phyloP scores from a whole-genome alignment of 2,329 filamentous ascomycete genomes.

The Paecilomyces fulvus region DNA sequence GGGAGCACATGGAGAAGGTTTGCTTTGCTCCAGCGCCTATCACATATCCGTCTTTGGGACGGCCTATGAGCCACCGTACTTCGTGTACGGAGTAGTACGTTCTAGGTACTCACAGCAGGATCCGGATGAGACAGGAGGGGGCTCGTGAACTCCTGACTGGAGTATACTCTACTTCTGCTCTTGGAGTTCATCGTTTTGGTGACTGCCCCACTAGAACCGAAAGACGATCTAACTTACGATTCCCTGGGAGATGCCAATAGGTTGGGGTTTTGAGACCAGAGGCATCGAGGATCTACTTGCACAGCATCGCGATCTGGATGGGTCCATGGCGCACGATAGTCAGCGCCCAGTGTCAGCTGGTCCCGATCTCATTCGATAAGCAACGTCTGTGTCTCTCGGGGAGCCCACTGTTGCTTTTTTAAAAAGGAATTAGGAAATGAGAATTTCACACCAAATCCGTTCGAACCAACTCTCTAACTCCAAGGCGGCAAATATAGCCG shows the following conservation, averaged over 20 bases:
- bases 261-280: not conserved
- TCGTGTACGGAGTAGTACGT: not conserved
- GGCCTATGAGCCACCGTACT: not conserved
- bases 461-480: not conserved
- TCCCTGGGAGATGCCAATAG: not conserved
- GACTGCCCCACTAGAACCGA: not conserved
- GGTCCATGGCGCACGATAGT: slow-evolving; percentile 1
- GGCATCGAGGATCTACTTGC: not conserved
- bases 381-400: not conserved
- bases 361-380: not conserved
- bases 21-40: not conserved
- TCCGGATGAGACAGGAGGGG: not conserved
- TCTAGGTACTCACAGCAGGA: not conserved
- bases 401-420: not conserved
- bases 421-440: not conserved
- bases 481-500: not conserved
- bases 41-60: not conserved
- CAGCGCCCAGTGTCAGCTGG: not conserved
- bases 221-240: not conserved
- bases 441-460: not conserved
- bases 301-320: not conserved
- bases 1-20: not conserved
- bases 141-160: not conserved
- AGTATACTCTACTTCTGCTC: not conserved
- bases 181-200: not conserved